Base-by-base conservation (phyloP, 2,329 filamentous ascomycete species). In the Nannizziopsis barbatae region DNA sequence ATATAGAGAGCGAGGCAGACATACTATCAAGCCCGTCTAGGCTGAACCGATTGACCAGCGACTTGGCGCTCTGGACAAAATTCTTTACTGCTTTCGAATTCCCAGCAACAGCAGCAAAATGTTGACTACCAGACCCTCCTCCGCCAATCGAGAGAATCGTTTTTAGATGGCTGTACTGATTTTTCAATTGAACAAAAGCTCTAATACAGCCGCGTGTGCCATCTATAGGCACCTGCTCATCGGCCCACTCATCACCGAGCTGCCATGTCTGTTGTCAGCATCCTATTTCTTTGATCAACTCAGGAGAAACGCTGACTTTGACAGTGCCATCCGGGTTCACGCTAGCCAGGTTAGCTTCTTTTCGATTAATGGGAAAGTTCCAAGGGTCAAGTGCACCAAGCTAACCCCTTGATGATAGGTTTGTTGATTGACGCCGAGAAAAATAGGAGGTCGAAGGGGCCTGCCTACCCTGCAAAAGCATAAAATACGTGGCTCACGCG, bases 401-500 rank as follows among this genome's bases (percentile, higher is more conserved):
- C 33, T 36, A 12, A 36, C 14, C 14, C 33, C 14, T n/a, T 36
- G 11, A 15, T 12, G 14, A 36, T 3, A 39, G 5, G 37, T 17
- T 5, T 5, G 17, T n/a, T 12, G 33, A 10, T 35, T 10, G 32
- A n/a, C n/a, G n/a, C n/a, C n/a, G n/a, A n/a, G n/a, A n/a, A n/a
- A n/a, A n/a, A n/a, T n/a, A n/a, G n/a, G n/a, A n/a, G n/a, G n/a
- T n/a, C n/a, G n/a, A 31, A 15, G 10, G 15, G 35, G 35, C 2
- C 7, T 22, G 39, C 49, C 57, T 65, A 76, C 74, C 71, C 75
- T 50, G 84, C 84, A 75, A 86, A 89, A 10, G 85, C 84, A 62
- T 90, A 90, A 65, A 88, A 89, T 20, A 89, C 79, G 60, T 87
- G 83, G 56, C 83, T 88, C 58, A 90, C 80, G 58, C 83, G 85